Percentiles rank a stretch among this genome's conserved stretches.
Evolutionary conservation across 169 alveolate genomes (phyloP).

Genomic region (Blepharisma undulans): DNA sequence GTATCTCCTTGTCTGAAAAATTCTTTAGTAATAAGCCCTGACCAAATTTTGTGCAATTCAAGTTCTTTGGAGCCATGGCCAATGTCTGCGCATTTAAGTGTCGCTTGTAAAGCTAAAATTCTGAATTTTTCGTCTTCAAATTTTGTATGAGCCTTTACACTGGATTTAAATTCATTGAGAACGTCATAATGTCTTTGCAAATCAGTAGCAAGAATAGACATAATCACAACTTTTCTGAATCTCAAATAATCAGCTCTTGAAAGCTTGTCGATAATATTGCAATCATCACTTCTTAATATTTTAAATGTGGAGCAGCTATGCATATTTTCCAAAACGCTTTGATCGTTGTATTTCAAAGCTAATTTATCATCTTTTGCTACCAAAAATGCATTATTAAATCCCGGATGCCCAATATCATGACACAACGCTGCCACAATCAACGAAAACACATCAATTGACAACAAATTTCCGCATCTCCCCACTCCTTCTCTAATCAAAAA

Average conservation of each 20-base stretch:
- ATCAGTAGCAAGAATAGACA: conserved; percentile 43
- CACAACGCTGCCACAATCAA: conserved; percentile 79
- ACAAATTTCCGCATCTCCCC: not conserved
- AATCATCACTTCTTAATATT: conserved; percentile 32
- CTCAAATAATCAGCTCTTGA: conserved; percentile 32
- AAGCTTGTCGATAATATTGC: conserved; percentile 31
- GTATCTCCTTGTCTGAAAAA: conserved; percentile 51
- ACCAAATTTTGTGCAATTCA: conserved; percentile 44
- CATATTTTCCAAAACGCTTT: conserved; percentile 76
- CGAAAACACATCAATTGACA: conserved; percentile 68
- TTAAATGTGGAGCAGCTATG: conserved; percentile 71
- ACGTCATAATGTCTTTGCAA: conserved; percentile 39
- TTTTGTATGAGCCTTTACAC: not conserved
- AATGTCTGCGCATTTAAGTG: conserved; percentile 48
- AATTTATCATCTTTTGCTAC: conserved; percentile 58
- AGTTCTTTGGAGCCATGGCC: conserved; percentile 54
- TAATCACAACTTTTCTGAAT: conserved; percentile 40
- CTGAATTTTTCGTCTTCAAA: conserved; percentile 37
- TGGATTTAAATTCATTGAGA: conserved; percentile 34
- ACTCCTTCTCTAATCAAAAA: conserved; percentile 44
- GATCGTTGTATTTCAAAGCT: conserved; percentile 79
- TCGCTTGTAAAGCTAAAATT: conserved; percentile 1
- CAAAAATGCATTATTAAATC: conserved; percentile 77
- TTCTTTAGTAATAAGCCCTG: conserved; percentile 40
- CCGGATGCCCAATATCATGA: conserved; percentile 86